Base-by-base conservation (phyloP, 768 basidiomycete genomes). In the Rhodotorula diobovata region DNA sequence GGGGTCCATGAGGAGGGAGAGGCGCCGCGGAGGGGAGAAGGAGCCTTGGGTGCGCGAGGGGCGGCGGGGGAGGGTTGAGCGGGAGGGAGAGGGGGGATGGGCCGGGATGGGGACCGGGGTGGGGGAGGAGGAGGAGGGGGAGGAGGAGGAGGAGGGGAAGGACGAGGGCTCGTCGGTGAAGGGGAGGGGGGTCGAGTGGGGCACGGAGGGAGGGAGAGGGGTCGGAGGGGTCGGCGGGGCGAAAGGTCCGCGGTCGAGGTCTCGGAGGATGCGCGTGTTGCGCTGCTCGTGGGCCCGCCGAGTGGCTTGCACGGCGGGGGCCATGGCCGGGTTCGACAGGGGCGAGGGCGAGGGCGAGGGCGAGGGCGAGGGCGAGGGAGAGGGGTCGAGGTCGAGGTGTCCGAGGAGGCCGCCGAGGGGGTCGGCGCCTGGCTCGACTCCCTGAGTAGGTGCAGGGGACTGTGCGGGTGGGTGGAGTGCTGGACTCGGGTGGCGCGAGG, bases 11-110 rank as follows among this genome's bases (percentile, higher is more conserved):
- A 73, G 64, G 10, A 35, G 46, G 4, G 64, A 66, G n/a, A 69
- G 68, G 34, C 67, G 63, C 8, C 72, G 63, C 0, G 67, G 72
- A 0, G 71, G 72, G 32, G 55, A 41, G 66, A 61, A 72, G 23
- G 50, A 35, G 28, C 30, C 51, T 50, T 50, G 46, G 6, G 48
- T 2, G 48, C 30, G 32, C 28, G 45, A 25, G 43, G 56, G 32
- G 5, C 9, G 45, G 30, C 35, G 62, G 30, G 28, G 48, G 9
- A 50, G 48, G 25, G 41, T 43, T 21, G 30, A 15, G 28, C n/a
- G 32, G 25, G 43, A 48, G 30, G 59, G 58, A 35, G 58, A 16
- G 32, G n/a, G 32, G 30, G 30, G 20, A 23, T 5, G 8, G 11
- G 11, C 4, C 34, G 1, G 35, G 61, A 25, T 35, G 35, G 39